phyloP scores from a whole-genome alignment of 257 asterid genomes.

The Penstemon barbatus region DNA sequence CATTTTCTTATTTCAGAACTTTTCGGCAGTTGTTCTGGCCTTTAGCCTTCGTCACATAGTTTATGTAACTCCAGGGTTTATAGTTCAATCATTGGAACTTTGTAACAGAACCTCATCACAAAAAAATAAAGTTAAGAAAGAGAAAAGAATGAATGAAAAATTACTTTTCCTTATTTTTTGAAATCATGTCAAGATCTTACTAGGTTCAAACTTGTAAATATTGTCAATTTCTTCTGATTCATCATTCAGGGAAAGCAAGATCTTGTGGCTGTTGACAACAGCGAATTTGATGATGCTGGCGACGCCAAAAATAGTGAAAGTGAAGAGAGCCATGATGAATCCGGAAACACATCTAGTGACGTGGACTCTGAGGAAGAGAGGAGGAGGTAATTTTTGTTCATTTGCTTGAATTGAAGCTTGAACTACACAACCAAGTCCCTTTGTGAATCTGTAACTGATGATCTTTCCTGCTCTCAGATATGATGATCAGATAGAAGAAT shows the following conservation, averaged over 20 bases:
- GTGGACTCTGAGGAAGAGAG: constrained; percentile 89
- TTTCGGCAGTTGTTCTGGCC: not conserved
- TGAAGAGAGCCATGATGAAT: constrained; percentile 49
- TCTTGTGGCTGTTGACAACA: constrained; percentile 74
- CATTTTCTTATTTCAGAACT: constrained; percentile 11
- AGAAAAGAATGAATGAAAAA: not conserved
- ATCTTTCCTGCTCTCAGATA: constrained; percentile 50
- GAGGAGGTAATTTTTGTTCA: constrained; percentile 46
- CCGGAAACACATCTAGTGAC: constrained; percentile 54
- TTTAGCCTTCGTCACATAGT: not conserved
- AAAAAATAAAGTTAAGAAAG: not conserved
- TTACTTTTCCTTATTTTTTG: not conserved
- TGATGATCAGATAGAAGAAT: constrained; percentile 63
- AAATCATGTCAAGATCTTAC: constrained; percentile 2
- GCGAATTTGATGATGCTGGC: constrained; percentile 64
- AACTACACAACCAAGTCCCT: not conserved
- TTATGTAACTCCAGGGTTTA: not conserved
- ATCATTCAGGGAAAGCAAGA: constrained; percentile 71
- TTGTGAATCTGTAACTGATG: constrained; percentile 20
- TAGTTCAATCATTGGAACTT: not conserved
- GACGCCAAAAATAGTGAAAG: constrained; percentile 56
- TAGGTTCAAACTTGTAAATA: not conserved
- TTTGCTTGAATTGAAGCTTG: constrained; percentile 20
- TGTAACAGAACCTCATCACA: not conserved
- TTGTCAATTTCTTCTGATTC: constrained; percentile 4